Percentiles rank a stretch among this genome's conserved stretches.
Evolutionary conservation across 805 yeast genomes (phyloP).

Genomic region (Millerozyma acaciae): DNA sequence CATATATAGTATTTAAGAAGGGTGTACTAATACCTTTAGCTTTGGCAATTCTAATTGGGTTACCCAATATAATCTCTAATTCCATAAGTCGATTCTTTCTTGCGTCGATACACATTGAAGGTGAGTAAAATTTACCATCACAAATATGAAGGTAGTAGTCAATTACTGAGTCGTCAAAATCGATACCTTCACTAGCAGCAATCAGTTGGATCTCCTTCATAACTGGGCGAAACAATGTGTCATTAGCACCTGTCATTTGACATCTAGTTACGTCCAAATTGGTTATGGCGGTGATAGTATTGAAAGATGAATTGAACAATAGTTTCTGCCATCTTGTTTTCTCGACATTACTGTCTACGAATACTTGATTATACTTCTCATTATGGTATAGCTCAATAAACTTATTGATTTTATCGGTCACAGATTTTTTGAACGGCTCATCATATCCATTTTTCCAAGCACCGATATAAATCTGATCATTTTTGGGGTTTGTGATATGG

Average conservation of each 20-base stretch:
- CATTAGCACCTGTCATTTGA: slow-evolving; percentile 31
- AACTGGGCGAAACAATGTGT: slow-evolving; percentile 44
- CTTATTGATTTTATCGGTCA: slow-evolving; percentile 10
- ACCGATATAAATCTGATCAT: slow-evolving; percentile 21
- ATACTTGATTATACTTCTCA: slow-evolving; percentile 19
- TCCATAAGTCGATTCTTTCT: slow-evolving; percentile 37
- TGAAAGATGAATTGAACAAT: slow-evolving; percentile 32
- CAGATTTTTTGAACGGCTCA: slow-evolving; percentile 6
- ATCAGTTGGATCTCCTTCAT: slow-evolving; percentile 63
- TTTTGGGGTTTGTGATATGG: slow-evolving; percentile 15
- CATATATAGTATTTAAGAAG: slow-evolving; percentile 51
- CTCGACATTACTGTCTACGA: slow-evolving; percentile 26
- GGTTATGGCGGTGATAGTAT: slow-evolving; percentile 32
- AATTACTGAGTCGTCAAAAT: slow-evolving; percentile 47
- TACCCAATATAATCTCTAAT: slow-evolving; percentile 38
- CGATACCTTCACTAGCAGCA: slow-evolving; percentile 67
- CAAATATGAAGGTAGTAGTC: slow-evolving; percentile 48
- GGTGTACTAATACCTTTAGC: slow-evolving; percentile 50
- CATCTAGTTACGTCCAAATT: slow-evolving; percentile 33
- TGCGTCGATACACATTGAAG: slow-evolving; percentile 39
- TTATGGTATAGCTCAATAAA: slow-evolving; percentile 28
- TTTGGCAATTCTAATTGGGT: slow-evolving; percentile 36
- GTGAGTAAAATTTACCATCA: slow-evolving; percentile 39
- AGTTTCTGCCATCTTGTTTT: slow-evolving; percentile 39
- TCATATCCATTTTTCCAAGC: slow-evolving; percentile 14